Evolutionary conservation across 1,284 basidiomycete genomes (phyloP).

Genomic region (Afroboletus lepidellus): DNA sequence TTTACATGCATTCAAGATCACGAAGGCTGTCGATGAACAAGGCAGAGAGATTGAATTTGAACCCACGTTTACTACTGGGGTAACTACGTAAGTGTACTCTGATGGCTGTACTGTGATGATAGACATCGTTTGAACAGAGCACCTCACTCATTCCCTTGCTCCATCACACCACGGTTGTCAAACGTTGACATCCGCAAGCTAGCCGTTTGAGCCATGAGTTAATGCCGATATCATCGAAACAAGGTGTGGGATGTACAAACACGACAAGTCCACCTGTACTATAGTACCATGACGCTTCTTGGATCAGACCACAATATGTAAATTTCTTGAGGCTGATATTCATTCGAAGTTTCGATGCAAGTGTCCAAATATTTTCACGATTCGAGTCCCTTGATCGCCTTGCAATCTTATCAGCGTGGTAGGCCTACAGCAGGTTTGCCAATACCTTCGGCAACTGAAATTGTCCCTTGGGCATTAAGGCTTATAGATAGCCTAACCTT

Average conservation of each 20-base stretch:
- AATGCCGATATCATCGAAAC: background rate
- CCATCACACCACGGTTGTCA: constrained; percentile 7
- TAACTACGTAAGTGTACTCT: constrained; percentile 11
- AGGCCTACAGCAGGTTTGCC: too few relatives aligned
- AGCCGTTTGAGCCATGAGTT: background rate
- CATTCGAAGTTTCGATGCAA: too few relatives aligned
- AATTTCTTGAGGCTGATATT: too few relatives aligned
- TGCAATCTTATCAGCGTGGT: too few relatives aligned
- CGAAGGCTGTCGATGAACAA: constrained; percentile 14
- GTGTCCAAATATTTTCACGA: too few relatives aligned
- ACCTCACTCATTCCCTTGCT: constrained; percentile 24
- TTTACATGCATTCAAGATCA: constrained; percentile 22
- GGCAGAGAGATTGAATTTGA: constrained; percentile 21
- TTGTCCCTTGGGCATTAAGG: too few relatives aligned
- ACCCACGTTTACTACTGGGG: constrained; percentile 16
- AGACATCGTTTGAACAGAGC: constrained; percentile 6
- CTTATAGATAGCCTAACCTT: too few relatives aligned
- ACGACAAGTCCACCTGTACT: too few relatives aligned
- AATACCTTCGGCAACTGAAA: too few relatives aligned
- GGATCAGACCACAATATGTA: too few relatives aligned
- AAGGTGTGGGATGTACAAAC: background rate
- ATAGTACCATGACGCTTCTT: too few relatives aligned
- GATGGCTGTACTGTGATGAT: background rate
- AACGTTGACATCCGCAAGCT: constrained; percentile 7
- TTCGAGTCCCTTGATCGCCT: too few relatives aligned